These are phyloP conservation scores for Cruciata laevipes DNA, from an alignment of 257 asterid species.

Conservation along the genomic window DNA sequence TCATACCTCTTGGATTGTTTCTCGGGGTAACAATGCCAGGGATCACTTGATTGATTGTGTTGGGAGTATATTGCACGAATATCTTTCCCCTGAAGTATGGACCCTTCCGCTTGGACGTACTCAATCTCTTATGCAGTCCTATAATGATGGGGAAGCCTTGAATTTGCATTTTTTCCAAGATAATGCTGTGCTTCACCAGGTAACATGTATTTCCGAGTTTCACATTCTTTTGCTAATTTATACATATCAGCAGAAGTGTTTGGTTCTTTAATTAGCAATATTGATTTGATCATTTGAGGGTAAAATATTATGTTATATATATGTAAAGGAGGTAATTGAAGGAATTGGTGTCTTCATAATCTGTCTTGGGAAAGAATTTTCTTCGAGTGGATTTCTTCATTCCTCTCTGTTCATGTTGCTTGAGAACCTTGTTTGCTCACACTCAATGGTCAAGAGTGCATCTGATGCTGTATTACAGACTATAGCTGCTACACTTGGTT, in stretches of 20 bases:
- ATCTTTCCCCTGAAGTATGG: slow-evolving; percentile 90
- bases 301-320: slow-evolving; percentile 60
- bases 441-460: slow-evolving; percentile 71
- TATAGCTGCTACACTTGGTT: slow-evolving; percentile 57
- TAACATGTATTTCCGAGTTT: slow-evolving; percentile 26
- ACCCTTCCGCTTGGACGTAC: slow-evolving; percentile 63
- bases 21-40: slow-evolving; percentile 34
- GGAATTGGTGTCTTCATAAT: slow-evolving; percentile 76
- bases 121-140: slow-evolving; percentile 38
- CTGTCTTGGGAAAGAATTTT: slow-evolving; percentile 67
- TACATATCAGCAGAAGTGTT: background rate
- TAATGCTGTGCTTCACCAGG: slow-evolving; percentile 92
- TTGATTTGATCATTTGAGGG: slow-evolving; percentile 3
- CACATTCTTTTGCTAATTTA: slow-evolving; percentile 3
- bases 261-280: background rate
- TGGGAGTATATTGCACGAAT: slow-evolving; percentile 82
- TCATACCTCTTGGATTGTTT: slow-evolving; percentile 29
- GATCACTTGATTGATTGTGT: slow-evolving; percentile 58
- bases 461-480: slow-evolving; percentile 66
- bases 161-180: slow-evolving; percentile 60
- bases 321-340: slow-evolving; percentile 25
- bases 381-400: slow-evolving; percentile 90
- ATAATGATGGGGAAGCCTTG: slow-evolving; percentile 45
- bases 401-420: slow-evolving; percentile 82
- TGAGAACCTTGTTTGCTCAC: slow-evolving; percentile 80